These are phyloP conservation scores for Curvularia sp. DNA, from an alignment of 2,329 filamentous ascomycete species.

Conservation along the genomic window DNA sequence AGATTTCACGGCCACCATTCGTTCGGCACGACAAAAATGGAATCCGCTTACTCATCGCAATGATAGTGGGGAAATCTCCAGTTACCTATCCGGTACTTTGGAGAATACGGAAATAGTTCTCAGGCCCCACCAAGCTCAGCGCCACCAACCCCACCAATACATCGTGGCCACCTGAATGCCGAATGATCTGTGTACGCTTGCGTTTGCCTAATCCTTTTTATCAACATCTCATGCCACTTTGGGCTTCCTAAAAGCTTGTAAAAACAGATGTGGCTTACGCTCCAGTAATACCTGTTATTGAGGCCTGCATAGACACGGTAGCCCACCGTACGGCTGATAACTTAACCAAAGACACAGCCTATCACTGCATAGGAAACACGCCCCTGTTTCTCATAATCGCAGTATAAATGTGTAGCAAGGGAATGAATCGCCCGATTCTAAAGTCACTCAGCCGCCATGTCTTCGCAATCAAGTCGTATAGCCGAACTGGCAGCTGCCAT, in stretches of 20 bases:
- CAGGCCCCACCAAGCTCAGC: not conserved
- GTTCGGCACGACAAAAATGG: too few relatives aligned
- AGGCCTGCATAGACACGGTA: not conserved
- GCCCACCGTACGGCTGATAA: not conserved
- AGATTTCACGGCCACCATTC: too few relatives aligned
- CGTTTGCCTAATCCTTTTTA: not conserved
- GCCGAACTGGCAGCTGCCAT: constrained; percentile 13
- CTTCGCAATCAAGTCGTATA: constrained; percentile 9
- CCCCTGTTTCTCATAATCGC: not conserved
- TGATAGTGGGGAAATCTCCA: not conserved
- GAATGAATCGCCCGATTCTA: not conserved
- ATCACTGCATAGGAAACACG: not conserved
- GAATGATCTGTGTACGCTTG: not conserved
- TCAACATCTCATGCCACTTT: not conserved
- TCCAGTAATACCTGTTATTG: not conserved
- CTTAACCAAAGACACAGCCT: not conserved
- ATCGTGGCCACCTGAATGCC: not conserved
- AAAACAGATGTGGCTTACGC: not conserved
- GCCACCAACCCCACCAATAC: not conserved
- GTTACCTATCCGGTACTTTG: not conserved
- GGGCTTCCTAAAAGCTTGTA: not conserved
- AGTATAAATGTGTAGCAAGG: not conserved
- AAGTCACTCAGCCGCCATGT: not conserved
- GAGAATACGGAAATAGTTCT: not conserved
- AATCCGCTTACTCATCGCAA: not conserved